These are phyloP conservation scores for Tilletiopsis washingtonensis DNA, from an alignment of 1,284 basidiomycete genomes.

Conservation along the genomic window DNA sequence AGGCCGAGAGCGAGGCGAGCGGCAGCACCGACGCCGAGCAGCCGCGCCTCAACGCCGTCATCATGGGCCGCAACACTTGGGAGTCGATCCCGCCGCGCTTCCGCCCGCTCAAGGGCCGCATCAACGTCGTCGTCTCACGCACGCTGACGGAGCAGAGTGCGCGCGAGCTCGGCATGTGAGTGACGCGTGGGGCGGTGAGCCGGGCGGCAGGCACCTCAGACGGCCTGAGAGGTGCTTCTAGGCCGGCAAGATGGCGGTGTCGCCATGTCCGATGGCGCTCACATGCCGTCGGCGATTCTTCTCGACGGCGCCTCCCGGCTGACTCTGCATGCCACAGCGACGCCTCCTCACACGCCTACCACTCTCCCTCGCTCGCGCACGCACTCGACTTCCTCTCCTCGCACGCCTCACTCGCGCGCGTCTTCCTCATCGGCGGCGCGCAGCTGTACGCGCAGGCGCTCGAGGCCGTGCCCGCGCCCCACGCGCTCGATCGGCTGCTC, in stretches of 20 bases:
- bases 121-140: conserved; percentile 74
- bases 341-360: conserved; percentile 19
- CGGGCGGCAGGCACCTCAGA: not conserved
- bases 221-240: not conserved
- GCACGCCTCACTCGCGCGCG: conserved; percentile 25
- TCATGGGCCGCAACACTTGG: conserved; percentile 98
- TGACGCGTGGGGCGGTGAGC: not conserved
- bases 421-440: conserved; percentile 84
- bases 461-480: not conserved
- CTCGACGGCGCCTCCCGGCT: conserved; percentile 9
- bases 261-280: not conserved
- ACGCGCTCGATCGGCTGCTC: conserved; percentile 50
- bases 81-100: conserved; percentile 87
- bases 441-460: conserved; percentile 64
- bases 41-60: conserved; percentile 62
- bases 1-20: conserved; percentile 5
- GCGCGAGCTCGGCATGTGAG: conserved; percentile 6
- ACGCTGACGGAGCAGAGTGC: not conserved
- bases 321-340: no score
- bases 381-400: conserved; percentile 27
- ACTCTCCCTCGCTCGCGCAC: conserved; percentile 33
- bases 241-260: not conserved
- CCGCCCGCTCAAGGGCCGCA: conserved; percentile 67
- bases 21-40: conserved; percentile 33
- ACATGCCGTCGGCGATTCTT: not conserved